A percentile compares a stretch with the other conserved stretches of the same genome.
Evolutionary conservation across 345 rosid genomes (phyloP).

Genomic region (Eucalyptus camaldulensis): DNA sequence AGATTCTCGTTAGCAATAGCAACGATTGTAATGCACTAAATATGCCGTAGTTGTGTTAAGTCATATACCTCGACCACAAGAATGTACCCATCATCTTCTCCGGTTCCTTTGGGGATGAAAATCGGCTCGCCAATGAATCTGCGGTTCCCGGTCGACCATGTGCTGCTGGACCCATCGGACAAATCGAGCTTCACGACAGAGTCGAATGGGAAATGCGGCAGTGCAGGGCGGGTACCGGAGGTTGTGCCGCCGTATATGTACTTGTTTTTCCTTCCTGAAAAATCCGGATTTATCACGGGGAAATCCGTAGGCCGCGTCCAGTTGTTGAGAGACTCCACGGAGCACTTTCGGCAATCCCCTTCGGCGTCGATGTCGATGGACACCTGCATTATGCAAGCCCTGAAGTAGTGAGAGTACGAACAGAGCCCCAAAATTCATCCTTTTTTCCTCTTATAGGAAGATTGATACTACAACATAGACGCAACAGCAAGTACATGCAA

Average conservation of each 20-base stretch:
- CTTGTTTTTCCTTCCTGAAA: constrained; percentile 43
- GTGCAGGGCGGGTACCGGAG: constrained; percentile 45
- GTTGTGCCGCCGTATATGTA: constrained; percentile 53
- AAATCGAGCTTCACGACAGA: constrained; percentile 58
- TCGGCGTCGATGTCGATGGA: constrained; percentile 36
- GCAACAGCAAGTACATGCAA: not conserved
- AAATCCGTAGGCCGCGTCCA: constrained; percentile 76
- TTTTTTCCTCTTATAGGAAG: not conserved
- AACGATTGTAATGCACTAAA: not conserved
- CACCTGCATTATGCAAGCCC: constrained; percentile 7
- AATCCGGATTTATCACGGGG: constrained; percentile 44
- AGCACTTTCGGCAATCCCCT: constrained; percentile 36
- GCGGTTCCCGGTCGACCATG: constrained; percentile 60
- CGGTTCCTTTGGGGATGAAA: constrained; percentile 33
- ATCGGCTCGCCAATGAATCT: constrained; percentile 84
- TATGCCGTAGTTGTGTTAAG: not conserved
- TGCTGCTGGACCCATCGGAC: constrained; percentile 1
- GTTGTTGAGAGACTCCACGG: constrained; percentile 26
- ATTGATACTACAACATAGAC: not conserved
- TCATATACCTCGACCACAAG: constrained; percentile 62
- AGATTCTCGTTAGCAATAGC: not conserved
- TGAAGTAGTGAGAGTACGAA: not conserved
- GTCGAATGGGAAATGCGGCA: constrained; percentile 84
- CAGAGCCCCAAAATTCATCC: not conserved
- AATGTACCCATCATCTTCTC: constrained; percentile 65